Base-by-base conservation (phyloP, 1,284 basidiomycete species). In the Rhodofomes roseus region DNA sequence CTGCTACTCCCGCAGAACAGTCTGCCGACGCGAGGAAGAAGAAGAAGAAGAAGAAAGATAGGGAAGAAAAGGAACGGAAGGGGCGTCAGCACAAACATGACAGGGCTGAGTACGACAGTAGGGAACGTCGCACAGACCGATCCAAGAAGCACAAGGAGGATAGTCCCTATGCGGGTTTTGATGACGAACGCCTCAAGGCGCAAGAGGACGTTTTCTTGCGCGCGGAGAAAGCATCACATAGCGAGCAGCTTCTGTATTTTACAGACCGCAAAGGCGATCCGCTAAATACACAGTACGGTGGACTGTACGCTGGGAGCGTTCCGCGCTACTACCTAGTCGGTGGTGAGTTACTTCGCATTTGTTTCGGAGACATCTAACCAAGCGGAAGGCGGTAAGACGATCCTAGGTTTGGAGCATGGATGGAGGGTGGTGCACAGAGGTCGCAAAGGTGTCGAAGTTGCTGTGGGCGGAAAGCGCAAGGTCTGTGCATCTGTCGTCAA, bases 241-340 rank as follows among this genome's bases (percentile, higher is more conserved):
- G 31, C 50, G 56, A 67, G 29, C 63, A 58, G 27, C 62, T 70
- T 36, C 61, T 81, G 14, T 90, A 84, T 75, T 89, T 83, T 68
- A 82, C 82, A 5, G 90, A 93, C 69, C 77, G 81, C 54, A 85
- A 81, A 64, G 90, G 90, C 0, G 92, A 93, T 68, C 66, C 74
- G 50, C 73, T 86, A 60, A 93, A 89, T 66, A 70, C 90, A 29
- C 80, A 80, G 39, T 92, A 89, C 67, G 91, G 89, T n/a, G 77
- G 84, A 1, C 66, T 89, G 39, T 78, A 91, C 67, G 70, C 81
- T 18, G 80, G 84, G 36, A 83, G 89, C 63, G 73, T 93, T 36
- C 90, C 92, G 8, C 86, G 80, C 69, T 90, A 92, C 68, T 76
- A 76, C 60, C 65, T 81, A 48, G 78, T 85, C 53, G 77, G 74